These are phyloP conservation scores for Russula sp. DNA, from an alignment of 768 basidiomycete species.

Conservation along the genomic window DNA sequence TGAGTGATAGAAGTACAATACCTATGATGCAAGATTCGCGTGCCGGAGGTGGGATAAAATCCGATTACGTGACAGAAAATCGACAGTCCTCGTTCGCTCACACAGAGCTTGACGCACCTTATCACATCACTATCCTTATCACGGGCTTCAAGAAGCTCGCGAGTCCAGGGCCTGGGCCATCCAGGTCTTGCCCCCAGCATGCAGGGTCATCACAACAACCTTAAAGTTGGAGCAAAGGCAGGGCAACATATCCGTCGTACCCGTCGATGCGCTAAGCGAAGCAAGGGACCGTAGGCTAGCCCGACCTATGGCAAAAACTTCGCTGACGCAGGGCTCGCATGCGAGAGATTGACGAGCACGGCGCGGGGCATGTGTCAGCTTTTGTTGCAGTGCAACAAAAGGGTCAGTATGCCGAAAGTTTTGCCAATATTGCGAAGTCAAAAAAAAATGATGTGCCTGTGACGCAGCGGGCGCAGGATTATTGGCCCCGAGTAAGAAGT, in stretches of 20 bases:
- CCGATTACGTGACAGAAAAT: conserved; percentile 4
- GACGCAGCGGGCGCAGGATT: conserved; percentile 1
- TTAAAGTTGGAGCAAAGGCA: neutral
- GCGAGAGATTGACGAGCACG: neutral
- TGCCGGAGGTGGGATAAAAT: neutral
- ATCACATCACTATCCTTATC: neutral
- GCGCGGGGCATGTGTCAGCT: neutral
- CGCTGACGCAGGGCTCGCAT: neutral
- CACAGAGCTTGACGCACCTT: neutral
- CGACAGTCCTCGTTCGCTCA: neutral
- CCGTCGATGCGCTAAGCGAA: neutral
- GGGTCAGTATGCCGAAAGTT: neutral
- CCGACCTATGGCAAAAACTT: conserved; percentile 7
- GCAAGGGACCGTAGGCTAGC: neutral
- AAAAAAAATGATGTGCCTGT: conserved; percentile 10
- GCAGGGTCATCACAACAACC: neutral
- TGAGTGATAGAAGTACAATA: neutral
- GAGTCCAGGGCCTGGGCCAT: neutral
- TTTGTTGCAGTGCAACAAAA: neutral
- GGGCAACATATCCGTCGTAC: neutral
- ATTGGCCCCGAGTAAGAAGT: neutral
- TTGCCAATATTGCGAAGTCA: neutral
- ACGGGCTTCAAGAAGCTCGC: neutral
- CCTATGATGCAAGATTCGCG: conserved; percentile 10
- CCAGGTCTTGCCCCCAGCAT: neutral